Conservation (phyloP, 2,329 filamentous ascomycete genomes). For the Albifimbria verrucaria region DNA sequence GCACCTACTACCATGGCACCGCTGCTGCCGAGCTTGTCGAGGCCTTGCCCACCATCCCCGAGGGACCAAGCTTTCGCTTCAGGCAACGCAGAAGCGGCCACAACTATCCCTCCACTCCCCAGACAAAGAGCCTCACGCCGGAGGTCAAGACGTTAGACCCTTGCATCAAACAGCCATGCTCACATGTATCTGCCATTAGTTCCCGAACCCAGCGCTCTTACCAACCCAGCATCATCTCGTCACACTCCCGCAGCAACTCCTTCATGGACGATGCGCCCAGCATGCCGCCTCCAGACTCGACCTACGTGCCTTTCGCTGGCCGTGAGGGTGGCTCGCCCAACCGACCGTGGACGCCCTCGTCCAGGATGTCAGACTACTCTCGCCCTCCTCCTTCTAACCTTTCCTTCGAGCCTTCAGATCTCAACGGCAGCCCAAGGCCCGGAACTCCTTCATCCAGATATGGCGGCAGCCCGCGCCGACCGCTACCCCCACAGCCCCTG, state of each 20-base stretch:
- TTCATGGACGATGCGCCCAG: slow-evolving; percentile 54
- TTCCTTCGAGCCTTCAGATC: slow-evolving; percentile 79
- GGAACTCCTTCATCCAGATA: slow-evolving; percentile 89
- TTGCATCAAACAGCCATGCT: slow-evolving; percentile 28
- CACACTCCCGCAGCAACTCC: slow-evolving; percentile 42
- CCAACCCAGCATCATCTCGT: slow-evolving; percentile 50
- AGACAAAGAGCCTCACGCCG: slow-evolving; percentile 14
- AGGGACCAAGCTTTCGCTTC: slow-evolving; percentile 40
- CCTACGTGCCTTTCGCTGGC: slow-evolving; percentile 57
- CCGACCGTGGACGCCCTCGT: slow-evolving; percentile 57
- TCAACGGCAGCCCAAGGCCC: slow-evolving; percentile 86
- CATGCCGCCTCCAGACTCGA: slow-evolving; percentile 61
- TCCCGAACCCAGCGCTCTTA: slow-evolving; percentile 43
- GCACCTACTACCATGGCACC: slow-evolving; percentile 24
- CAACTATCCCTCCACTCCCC: slow-evolving; percentile 17
- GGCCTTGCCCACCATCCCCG: slow-evolving; percentile 48
- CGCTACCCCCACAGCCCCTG: slow-evolving; percentile 82
- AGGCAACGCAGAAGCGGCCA: slow-evolving; percentile 23
- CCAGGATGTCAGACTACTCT: slow-evolving; percentile 56
- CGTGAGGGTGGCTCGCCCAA: slow-evolving; percentile 46
- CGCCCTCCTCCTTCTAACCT: slow-evolving; percentile 68
- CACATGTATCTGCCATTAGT: slow-evolving; percentile 41
- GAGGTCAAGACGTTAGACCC: slow-evolving; percentile 12
- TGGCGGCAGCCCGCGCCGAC: slow-evolving; percentile 80
- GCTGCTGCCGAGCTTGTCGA: slow-evolving; percentile 30